phyloP scores from a whole-genome alignment of 257 asterid genomes.

The Verbascum thapsus region DNA sequence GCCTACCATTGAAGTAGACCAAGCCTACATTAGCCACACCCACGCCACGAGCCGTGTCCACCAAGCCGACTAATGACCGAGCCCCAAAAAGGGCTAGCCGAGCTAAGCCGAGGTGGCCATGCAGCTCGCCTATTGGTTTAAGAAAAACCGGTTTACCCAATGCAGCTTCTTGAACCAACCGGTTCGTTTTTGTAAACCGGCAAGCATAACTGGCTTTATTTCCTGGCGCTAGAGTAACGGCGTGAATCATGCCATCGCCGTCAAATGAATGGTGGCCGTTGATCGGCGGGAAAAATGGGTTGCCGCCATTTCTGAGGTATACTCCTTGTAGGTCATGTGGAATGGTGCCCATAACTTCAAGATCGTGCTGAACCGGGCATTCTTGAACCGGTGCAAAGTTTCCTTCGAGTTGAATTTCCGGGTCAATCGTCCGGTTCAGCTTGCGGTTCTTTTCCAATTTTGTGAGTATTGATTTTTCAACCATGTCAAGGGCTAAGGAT shows the following conservation, averaged over 20 bases:
- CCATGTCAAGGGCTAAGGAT: constrained; percentile 44
- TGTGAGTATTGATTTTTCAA: constrained; percentile 39
- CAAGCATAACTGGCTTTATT: constrained; percentile 52
- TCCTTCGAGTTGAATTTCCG: constrained; percentile 58
- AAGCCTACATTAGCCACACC: constrained; percentile 61
- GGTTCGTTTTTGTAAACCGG: constrained; percentile 56
- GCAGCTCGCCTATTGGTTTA: constrained; percentile 63
- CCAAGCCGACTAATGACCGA: constrained; percentile 39
- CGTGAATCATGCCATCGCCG: constrained; percentile 76
- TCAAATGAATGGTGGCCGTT: constrained; percentile 69
- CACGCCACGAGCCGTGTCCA: constrained; percentile 30
- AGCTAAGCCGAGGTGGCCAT: constrained; percentile 64
- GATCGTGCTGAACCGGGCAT: constrained; percentile 52
- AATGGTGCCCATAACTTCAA: constrained; percentile 50
- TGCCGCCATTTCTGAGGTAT: constrained; percentile 63
- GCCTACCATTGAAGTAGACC: constrained; percentile 48
- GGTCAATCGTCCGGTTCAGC: constrained; percentile 52
- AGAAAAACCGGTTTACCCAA: constrained; percentile 54
- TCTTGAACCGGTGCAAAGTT: constrained; percentile 67
- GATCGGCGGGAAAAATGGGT: constrained; percentile 49
- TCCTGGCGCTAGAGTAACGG: constrained; percentile 38
- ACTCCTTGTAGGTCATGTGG: constrained; percentile 46
- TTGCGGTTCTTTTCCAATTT: constrained; percentile 39
- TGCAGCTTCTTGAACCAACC: constrained; percentile 46
- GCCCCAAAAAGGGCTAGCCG: constrained; percentile 47